Conservation (phyloP, 192 early-diverging fungal species). For the Mortierella alpina region DNA sequence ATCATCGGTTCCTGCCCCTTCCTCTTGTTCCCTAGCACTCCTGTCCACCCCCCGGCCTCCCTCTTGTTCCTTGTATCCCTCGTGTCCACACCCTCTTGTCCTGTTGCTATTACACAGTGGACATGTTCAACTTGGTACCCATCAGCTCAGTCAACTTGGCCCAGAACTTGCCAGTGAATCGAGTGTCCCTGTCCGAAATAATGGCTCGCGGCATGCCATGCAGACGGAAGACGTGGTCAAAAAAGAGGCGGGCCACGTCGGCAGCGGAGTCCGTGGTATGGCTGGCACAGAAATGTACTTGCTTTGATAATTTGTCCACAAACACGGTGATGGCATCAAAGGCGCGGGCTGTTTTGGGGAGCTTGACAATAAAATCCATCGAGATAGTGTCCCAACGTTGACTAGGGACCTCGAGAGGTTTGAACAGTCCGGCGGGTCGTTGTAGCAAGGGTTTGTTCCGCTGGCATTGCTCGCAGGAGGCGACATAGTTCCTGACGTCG, state of each 20-base stretch:
- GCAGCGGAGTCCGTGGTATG: neutral
- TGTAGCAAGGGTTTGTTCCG: slow-evolving; percentile 25
- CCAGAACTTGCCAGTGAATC: slow-evolving; percentile 58
- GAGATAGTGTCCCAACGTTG: slow-evolving; percentile 35
- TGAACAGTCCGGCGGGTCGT: slow-evolving; percentile 28
- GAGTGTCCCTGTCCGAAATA: slow-evolving; percentile 56
- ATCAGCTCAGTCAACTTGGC: slow-evolving; percentile 24
- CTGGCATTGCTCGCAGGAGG: slow-evolving; percentile 25
- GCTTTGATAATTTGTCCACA: slow-evolving; percentile 53
- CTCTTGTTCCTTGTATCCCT: too few relatives aligned
- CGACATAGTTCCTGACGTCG: slow-evolving; percentile 5
- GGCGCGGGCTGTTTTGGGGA: neutral
- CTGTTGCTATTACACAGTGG: too few relatives aligned
- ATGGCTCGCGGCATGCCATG: slow-evolving; percentile 57
- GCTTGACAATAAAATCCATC: slow-evolving; percentile 54
- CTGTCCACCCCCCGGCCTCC: too few relatives aligned
- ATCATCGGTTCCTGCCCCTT: too few relatives aligned
- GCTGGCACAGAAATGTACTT: slow-evolving; percentile 20
- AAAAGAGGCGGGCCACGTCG: slow-evolving; percentile 16
- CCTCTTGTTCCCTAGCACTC: too few relatives aligned
- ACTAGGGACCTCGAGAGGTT: slow-evolving; percentile 23
- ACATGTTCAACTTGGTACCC: slow-evolving; percentile 35
- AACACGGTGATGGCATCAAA: too few relatives aligned
- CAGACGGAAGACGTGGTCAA: slow-evolving; percentile 19
- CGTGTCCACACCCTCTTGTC: too few relatives aligned